phyloP scores from a whole-genome alignment of 1,284 basidiomycete genomes.

The Microbotryum violaceum region DNA sequence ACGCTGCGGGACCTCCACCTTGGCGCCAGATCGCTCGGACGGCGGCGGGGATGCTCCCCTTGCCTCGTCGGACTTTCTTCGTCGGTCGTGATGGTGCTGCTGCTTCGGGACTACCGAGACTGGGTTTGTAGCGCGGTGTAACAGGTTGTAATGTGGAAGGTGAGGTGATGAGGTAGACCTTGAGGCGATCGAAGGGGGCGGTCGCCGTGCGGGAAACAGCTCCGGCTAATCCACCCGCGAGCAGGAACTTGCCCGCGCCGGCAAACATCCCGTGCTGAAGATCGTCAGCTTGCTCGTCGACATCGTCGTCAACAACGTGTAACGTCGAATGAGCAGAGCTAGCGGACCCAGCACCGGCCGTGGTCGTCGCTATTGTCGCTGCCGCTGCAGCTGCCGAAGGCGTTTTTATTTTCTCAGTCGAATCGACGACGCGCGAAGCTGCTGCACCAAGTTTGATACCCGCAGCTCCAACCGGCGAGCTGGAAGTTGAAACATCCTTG shows the following conservation, averaged over 20 bases:
- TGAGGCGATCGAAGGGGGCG: slow-evolving; percentile 94
- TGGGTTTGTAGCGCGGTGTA: neutral
- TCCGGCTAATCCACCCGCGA: slow-evolving; percentile 90
- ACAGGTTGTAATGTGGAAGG: slow-evolving; percentile 38
- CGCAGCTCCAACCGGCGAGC: neutral
- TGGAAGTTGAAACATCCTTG: neutral
- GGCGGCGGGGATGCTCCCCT: slow-evolving; percentile 59
- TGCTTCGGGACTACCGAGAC: slow-evolving; percentile 23
- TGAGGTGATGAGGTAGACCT: slow-evolving; percentile 87
- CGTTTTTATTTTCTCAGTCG: neutral
- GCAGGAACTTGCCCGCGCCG: slow-evolving; percentile 73
- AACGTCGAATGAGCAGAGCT: slow-evolving; percentile 8
- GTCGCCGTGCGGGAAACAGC: slow-evolving; percentile 93
- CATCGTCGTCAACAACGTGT: slow-evolving; percentile 40
- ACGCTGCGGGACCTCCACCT: slow-evolving; percentile 80
- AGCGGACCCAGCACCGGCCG: neutral
- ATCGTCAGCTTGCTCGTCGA: slow-evolving; percentile 44
- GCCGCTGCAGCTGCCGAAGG: neutral
- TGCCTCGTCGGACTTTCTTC: slow-evolving; percentile 2
- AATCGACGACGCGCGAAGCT: slow-evolving; percentile 2
- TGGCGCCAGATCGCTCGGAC: slow-evolving; percentile 70
- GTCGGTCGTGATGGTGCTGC: neutral
- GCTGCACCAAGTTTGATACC: neutral
- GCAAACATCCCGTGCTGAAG: slow-evolving; percentile 30
- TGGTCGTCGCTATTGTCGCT: neutral